A percentile compares a stretch with the other conserved stretches of the same genome.
Evolutionary conservation across 352 stramenopile genomes (phyloP).

Genomic region (Plasmopara viticola): DNA sequence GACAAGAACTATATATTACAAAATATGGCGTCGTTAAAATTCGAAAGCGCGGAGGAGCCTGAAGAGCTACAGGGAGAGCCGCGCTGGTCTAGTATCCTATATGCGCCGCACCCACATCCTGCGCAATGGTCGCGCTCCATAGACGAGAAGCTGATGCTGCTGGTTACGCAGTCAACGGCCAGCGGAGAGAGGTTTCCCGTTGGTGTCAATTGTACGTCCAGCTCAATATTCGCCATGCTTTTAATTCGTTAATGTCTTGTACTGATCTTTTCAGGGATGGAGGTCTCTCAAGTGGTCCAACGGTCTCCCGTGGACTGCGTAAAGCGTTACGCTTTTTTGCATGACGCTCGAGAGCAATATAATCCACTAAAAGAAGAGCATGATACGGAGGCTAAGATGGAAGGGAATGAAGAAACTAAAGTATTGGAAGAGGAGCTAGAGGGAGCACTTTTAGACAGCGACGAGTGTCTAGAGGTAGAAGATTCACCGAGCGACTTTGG

Average conservation of each 20-base stretch:
- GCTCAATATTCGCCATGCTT: background rate
- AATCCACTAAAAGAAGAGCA: conserved; percentile 15
- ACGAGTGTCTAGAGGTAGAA: conserved; percentile 36
- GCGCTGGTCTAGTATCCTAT: conserved; percentile 61
- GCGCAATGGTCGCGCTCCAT: conserved; percentile 36
- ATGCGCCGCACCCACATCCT: conserved; percentile 19
- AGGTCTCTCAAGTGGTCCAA: conserved; percentile 49
- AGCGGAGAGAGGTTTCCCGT: conserved; percentile 77
- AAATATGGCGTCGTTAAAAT: conserved; percentile 12
- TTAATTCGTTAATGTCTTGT: background rate
- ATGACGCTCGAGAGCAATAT: conserved; percentile 37
- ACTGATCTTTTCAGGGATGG: conserved; percentile 40
- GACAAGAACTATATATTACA: background rate
- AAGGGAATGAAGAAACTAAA: conserved; percentile 7
- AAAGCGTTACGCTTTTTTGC: conserved; percentile 71
- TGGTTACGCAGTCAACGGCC: conserved; percentile 60
- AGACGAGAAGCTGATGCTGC: conserved; percentile 56
- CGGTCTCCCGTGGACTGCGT: conserved; percentile 73
- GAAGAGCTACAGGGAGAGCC: conserved; percentile 56
- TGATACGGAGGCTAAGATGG: conserved; percentile 14
- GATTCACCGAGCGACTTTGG: conserved; percentile 48
- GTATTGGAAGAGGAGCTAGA: conserved; percentile 16
- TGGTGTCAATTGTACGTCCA: conserved; percentile 73
- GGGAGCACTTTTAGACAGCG: conserved; percentile 21
- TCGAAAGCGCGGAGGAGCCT: conserved; percentile 15